These are phyloP conservation scores for Colletotrichum musicola DNA, from an alignment of 2,329 filamentous ascomycete species.

Conservation along the genomic window DNA sequence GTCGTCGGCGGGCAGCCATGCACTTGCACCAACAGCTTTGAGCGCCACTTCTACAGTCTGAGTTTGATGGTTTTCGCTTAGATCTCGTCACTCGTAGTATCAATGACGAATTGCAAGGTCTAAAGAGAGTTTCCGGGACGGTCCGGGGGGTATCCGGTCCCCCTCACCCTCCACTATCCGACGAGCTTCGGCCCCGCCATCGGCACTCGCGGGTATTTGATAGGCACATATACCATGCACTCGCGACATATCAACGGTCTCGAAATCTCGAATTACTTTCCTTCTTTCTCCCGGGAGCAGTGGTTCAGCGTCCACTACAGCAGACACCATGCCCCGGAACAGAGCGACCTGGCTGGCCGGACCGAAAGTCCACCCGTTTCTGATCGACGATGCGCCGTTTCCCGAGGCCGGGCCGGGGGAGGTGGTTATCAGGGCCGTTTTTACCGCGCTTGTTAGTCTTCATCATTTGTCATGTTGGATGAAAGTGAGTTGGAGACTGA, in stretches of 20 bases:
- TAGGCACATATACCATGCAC: too few species aligned
- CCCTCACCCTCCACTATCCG: conserved; percentile 26
- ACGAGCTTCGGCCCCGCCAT: conserved; percentile 14
- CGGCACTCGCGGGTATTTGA: not conserved
- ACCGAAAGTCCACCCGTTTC: conserved; percentile 5
- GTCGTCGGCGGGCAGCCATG: too few species aligned
- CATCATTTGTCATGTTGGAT: not conserved
- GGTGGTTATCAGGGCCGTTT: conserved; percentile 40
- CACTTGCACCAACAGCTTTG: too few species aligned
- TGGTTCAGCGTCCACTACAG: not conserved
- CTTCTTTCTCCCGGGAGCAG: too few species aligned
- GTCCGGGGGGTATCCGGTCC: not conserved
- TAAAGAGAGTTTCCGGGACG: not conserved
- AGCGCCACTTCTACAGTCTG: too few species aligned
- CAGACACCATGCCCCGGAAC: conserved; percentile 4
- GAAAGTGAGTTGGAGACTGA: too few species aligned
- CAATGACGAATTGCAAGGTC: not conserved
- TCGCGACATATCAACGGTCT: too few species aligned
- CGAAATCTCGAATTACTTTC: too few species aligned
- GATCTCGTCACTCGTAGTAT: too few species aligned
- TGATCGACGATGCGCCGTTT: conserved; percentile 13
- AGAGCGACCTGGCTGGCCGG: conserved; percentile 29
- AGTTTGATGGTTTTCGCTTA: not conserved
- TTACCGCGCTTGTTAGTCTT: conserved; percentile 37
- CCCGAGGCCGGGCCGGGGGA: conserved; percentile 34